Conservation (phyloP, 1,139 yeast genomes). For the Hanseniaspora sp. region DNA sequence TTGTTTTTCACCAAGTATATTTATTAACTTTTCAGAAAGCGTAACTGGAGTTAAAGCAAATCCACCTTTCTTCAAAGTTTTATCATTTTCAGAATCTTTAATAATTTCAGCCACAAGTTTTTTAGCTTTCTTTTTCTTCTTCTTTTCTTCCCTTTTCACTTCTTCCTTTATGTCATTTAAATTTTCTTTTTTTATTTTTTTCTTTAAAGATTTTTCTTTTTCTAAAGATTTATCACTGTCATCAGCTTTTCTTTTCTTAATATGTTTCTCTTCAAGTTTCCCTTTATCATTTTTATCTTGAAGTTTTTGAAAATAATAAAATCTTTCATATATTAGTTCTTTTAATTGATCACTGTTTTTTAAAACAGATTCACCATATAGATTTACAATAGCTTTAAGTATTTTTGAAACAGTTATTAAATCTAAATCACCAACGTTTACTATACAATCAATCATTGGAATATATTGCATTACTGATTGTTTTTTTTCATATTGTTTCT, state of each 20-base stretch:
- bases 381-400: neutral
- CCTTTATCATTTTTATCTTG: neutral
- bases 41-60: neutral
- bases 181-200: neutral
- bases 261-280: neutral
- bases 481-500: neutral
- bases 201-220: neutral
- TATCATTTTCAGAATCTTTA: neutral
- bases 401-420: conserved; percentile 4
- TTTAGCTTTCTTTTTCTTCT: neutral
- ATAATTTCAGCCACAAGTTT: neutral
- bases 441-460: conserved; percentile 4
- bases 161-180: neutral
- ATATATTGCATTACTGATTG: conserved; percentile 3
- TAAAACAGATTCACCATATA: neutral
- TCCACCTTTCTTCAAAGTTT: neutral
- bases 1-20: neutral
- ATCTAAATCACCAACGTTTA: conserved; percentile 10
- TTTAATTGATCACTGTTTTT: neutral
- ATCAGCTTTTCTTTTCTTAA: neutral
- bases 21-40: neutral
- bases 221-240: neutral
- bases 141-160: neutral
- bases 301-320: neutral
- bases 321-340: conserved; percentile 8